Percentiles rank a stretch among this genome's conserved stretches.
These are phyloP conservation scores for Nicotiana obtusifolia DNA, from an alignment of 257 asterid species.

Conservation along the genomic window DNA sequence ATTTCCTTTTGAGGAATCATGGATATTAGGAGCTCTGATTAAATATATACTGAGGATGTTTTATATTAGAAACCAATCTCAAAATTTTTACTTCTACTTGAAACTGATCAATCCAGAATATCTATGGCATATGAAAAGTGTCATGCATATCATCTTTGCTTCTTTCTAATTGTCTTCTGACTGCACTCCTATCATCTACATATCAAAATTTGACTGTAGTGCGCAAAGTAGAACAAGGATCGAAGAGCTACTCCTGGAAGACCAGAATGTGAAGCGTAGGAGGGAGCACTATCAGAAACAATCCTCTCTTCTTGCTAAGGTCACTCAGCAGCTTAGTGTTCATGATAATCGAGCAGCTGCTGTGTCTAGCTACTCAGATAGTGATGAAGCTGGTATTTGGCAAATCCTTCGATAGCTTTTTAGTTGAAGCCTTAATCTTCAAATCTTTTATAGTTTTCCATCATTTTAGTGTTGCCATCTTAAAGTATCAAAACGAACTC, in stretches of 20 bases:
- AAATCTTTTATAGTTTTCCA: background rate
- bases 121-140: background rate
- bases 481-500: background rate
- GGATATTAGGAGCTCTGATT: background rate
- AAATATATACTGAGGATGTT: background rate
- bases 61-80: background rate
- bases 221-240: constrained; percentile 24
- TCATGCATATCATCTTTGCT: background rate
- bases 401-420: background rate
- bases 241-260: constrained; percentile 29
- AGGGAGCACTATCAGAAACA: constrained; percentile 26
- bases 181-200: background rate
- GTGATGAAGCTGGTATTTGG: constrained; percentile 19
- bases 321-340: constrained; percentile 22
- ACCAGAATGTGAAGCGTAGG: constrained; percentile 25
- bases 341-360: constrained; percentile 26
- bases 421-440: background rate
- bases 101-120: background rate
- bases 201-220: constrained; percentile 5
- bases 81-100: background rate
- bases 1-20: background rate
- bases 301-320: constrained; percentile 26
- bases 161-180: background rate
- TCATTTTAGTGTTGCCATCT: background rate
- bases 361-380: constrained; percentile 19